Evolutionary conservation across 2,329 filamentous ascomycete species (phyloP).

Genomic region (Magnaporthiopsis incrustans): DNA sequence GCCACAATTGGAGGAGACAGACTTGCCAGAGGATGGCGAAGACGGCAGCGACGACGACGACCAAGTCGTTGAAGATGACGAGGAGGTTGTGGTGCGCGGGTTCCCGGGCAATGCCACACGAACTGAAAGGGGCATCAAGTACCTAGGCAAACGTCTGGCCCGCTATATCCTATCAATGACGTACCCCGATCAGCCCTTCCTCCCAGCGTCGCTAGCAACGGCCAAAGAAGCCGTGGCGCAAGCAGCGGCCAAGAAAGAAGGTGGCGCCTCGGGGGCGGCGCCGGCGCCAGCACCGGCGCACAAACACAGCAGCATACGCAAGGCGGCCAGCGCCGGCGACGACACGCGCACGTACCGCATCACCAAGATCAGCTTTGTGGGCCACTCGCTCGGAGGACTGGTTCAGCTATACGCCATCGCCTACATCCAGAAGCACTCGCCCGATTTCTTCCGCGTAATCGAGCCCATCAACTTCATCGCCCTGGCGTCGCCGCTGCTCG

Average conservation of each 20-base stretch:
- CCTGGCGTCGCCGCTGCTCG: constrained; percentile 79
- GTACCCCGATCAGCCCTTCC: constrained; percentile 85
- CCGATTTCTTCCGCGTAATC: constrained; percentile 79
- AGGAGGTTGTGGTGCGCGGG: constrained; percentile 81
- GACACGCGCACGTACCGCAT: constrained; percentile 64
- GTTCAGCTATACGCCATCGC: constrained; percentile 92
- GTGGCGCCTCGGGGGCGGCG: not conserved
- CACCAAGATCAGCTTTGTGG: constrained; percentile 91
- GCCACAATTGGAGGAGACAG: not conserved
- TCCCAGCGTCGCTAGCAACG: constrained; percentile 52
- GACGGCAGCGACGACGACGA: constrained; percentile 22
- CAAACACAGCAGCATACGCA: constrained; percentile 47
- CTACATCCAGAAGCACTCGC: constrained; percentile 94
- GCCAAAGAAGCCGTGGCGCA: constrained; percentile 31
- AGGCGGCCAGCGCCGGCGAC: constrained; percentile 19
- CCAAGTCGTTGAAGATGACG: constrained; percentile 60
- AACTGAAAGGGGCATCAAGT: constrained; percentile 94
- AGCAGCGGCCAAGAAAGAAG: constrained; percentile 9
- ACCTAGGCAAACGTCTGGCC: constrained; percentile 87
- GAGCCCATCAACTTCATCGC: constrained; percentile 85
- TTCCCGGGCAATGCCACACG: constrained; percentile 84
- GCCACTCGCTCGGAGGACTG: constrained; percentile 82
- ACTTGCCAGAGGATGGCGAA: constrained; percentile 15
- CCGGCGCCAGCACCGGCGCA: constrained; percentile 30
- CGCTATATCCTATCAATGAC: constrained; percentile 86